These are phyloP conservation scores for Coelastrella sp. DNA, from an alignment of 139 green algal genomes.

Conservation along the genomic window DNA sequence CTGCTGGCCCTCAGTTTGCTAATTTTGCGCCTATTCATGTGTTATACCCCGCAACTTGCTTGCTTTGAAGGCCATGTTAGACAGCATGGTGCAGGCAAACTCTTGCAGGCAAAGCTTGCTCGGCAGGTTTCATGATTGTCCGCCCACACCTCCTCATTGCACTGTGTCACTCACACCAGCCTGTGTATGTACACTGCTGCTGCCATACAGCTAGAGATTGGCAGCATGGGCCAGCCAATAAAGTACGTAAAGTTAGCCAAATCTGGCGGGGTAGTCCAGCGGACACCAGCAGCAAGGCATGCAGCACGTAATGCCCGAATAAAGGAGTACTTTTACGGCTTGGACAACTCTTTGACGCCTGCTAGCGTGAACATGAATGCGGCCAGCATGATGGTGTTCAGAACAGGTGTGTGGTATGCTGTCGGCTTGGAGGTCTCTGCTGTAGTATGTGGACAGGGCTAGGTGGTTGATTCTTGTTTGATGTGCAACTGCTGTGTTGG, in stretches of 20 bases:
- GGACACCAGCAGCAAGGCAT: slow-evolving; percentile 68
- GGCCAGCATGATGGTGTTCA: slow-evolving; percentile 80
- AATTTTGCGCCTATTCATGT: no score
- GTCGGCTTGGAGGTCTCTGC: background rate
- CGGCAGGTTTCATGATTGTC: no score
- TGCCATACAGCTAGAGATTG: background rate
- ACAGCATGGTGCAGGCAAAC: no score
- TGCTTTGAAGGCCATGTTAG: no score
- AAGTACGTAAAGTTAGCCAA: slow-evolving; percentile 81
- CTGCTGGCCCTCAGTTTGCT: no score
- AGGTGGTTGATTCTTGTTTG: no score
- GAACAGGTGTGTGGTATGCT: slow-evolving; percentile 61
- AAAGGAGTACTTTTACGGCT: slow-evolving; percentile 95
- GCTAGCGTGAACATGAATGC: slow-evolving; percentile 63
- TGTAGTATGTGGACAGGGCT: background rate
- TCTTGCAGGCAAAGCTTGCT: no score
- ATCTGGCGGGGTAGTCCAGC: slow-evolving; percentile 88
- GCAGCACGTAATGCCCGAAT: slow-evolving; percentile 70
- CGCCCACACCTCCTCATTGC: no score
- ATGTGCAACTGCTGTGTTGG: no score
- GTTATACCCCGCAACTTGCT: no score
- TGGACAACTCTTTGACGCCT: slow-evolving; percentile 58
- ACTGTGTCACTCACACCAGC: no score
- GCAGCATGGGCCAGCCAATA: slow-evolving; percentile 33
- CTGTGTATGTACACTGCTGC: no score